These are phyloP conservation scores for Yamadazyma diospyri DNA, from an alignment of 1,139 yeast species.

Conservation along the genomic window DNA sequence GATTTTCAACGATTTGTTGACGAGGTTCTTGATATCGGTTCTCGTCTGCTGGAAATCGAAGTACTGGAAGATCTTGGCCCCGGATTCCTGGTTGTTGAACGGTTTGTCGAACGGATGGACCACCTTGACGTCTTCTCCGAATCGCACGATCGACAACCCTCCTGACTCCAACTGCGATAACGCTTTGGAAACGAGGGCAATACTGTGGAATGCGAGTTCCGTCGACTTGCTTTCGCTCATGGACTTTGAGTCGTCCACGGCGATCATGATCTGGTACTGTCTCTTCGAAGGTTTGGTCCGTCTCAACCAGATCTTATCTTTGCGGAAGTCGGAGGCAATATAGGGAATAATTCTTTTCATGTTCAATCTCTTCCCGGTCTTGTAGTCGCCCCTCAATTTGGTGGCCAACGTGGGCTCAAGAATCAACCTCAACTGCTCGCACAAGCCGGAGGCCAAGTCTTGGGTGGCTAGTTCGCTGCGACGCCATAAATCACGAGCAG, in stretches of 20 bases:
- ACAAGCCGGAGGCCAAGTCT: conserved; percentile 80
- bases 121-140: conserved; percentile 80
- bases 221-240: conserved; percentile 94
- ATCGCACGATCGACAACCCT: conserved; percentile 83
- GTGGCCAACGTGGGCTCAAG: conserved; percentile 95
- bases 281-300: conserved; percentile 97
- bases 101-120: conserved; percentile 90
- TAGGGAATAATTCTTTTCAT: conserved; percentile 98
- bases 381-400: conserved; percentile 90
- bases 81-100: conserved; percentile 72
- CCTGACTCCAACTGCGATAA: conserved; percentile 94
- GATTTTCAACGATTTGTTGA: conserved; percentile 66
- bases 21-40: conserved; percentile 78
- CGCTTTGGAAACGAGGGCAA: conserved; percentile 92
- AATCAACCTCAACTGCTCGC: conserved; percentile 90
- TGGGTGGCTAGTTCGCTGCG: conserved; percentile 78
- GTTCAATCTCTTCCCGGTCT: conserved; percentile 93
- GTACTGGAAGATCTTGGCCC: conserved; percentile 81
- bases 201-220: conserved; percentile 88
- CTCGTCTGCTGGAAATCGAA: conserved; percentile 87
- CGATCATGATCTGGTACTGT: conserved; percentile 95
- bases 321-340: conserved; percentile 95
- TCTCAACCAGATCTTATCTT: conserved; percentile 97
- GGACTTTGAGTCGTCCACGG: conserved; percentile 95
- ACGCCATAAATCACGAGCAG: conserved; percentile 78